These are phyloP conservation scores for Dichotomocladium elegans DNA, from an alignment of 371 early-diverging fungal genomes.

Conservation along the genomic window DNA sequence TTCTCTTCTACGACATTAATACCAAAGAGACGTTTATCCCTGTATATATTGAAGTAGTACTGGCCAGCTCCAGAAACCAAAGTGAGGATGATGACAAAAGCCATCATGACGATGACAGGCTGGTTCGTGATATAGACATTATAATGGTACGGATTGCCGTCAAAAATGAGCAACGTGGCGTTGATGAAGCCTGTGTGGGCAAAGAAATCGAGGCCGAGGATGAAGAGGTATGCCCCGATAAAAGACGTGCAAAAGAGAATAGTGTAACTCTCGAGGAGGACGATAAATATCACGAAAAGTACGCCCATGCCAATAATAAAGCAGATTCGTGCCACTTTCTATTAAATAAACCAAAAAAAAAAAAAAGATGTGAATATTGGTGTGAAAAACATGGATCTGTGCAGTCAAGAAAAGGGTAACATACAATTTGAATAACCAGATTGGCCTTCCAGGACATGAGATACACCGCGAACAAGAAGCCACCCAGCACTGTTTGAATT, in stretches of 20 bases:
- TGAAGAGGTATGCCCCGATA: slow-evolving; percentile 47
- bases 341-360: background rate
- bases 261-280: slow-evolving; percentile 30
- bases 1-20: slow-evolving; percentile 19
- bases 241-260: slow-evolving; percentile 44
- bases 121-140: slow-evolving; percentile 33
- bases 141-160: slow-evolving; percentile 33
- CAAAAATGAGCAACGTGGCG: slow-evolving; percentile 38
- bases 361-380: background rate
- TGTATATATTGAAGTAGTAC: slow-evolving; percentile 42
- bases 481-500: slow-evolving; percentile 28
- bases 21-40: slow-evolving; percentile 34
- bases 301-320: slow-evolving; percentile 45
- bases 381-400: background rate
- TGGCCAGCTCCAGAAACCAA: slow-evolving; percentile 38
- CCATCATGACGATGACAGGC: slow-evolving; percentile 37
- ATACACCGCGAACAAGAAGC: slow-evolving; percentile 41
- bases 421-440: slow-evolving; percentile 44
- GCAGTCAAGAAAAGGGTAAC: slow-evolving; percentile 6
- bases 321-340: slow-evolving; percentile 48
- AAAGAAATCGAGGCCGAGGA: slow-evolving; percentile 51
- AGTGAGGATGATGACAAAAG: slow-evolving; percentile 29
- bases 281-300: slow-evolving; percentile 29
- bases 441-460: slow-evolving; percentile 47
- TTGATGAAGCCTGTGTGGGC: slow-evolving; percentile 52